A percentile compares a stretch with the other conserved stretches of the same genome.
Evolutionary conservation across 2,329 filamentous ascomycete species (phyloP).

Genomic region (Pseudogymnoascus sp.): DNA sequence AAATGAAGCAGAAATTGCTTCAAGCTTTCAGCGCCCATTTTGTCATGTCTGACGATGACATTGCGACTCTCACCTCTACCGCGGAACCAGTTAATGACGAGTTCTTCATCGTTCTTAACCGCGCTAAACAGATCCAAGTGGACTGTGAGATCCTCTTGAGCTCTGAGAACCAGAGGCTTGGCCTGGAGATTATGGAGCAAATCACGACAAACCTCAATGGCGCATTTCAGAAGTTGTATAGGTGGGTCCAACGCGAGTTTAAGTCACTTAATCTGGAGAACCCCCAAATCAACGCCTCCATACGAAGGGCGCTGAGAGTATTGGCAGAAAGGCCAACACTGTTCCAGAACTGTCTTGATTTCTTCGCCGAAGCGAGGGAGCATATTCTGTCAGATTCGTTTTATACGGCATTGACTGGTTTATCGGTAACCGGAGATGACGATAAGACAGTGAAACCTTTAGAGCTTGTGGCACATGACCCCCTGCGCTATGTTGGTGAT

Average conservation of each 20-base stretch:
- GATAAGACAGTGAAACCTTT: slow-evolving; percentile 75
- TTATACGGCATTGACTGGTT: slow-evolving; percentile 78
- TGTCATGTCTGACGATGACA: slow-evolving; percentile 73
- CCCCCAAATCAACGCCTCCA: slow-evolving; percentile 79
- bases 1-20: slow-evolving; percentile 74
- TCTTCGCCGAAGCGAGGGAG: slow-evolving; percentile 85
- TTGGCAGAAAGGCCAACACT: slow-evolving; percentile 82
- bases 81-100: slow-evolving; percentile 76
- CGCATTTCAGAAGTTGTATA: slow-evolving; percentile 91
- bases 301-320: slow-evolving; percentile 76
- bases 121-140: slow-evolving; percentile 79
- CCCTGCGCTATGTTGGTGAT: slow-evolving; percentile 85
- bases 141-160: slow-evolving; percentile 87
- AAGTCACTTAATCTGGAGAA: slow-evolving; percentile 89
- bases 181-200: slow-evolving; percentile 85
- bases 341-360: slow-evolving; percentile 90
- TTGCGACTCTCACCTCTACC: slow-evolving; percentile 67
- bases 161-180: slow-evolving; percentile 81
- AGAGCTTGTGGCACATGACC: slow-evolving; percentile 87
- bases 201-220: slow-evolving; percentile 80
- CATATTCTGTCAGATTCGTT: slow-evolving; percentile 83
- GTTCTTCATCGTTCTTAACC: slow-evolving; percentile 72
- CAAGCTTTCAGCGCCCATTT: slow-evolving; percentile 77
- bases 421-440: slow-evolving; percentile 49
- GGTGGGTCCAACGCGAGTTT: slow-evolving; percentile 92